Conservation (phyloP, 2,329 filamentous ascomycete species). For the Cercospora beticola region DNA sequence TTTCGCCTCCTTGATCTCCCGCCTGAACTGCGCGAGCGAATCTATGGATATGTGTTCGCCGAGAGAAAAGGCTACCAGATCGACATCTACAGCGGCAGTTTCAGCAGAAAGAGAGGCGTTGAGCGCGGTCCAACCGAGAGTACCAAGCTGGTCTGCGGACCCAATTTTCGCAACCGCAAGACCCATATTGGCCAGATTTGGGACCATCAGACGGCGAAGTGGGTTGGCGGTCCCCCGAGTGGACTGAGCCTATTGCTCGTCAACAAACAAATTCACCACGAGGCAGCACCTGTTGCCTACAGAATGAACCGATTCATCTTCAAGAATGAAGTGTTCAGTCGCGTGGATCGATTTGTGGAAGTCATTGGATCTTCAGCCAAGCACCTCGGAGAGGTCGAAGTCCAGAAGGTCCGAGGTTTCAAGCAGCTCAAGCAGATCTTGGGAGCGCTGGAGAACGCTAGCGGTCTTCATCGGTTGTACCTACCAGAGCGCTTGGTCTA, state of each 20-base stretch:
- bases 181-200: not conserved
- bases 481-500: not conserved
- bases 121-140: not conserved
- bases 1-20: slow-evolving; percentile 27
- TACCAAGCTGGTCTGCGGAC: not conserved
- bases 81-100: not conserved
- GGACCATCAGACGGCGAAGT: not conserved
- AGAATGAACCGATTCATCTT: not conserved
- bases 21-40: slow-evolving; percentile 22
- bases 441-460: not conserved
- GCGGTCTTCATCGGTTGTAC: not conserved
- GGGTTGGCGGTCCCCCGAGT: not conserved
- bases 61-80: slow-evolving; percentile 6
- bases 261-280: slow-evolving; percentile 21
- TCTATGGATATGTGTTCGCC: slow-evolving; percentile 21
- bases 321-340: not conserved
- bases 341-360: not conserved
- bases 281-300: slow-evolving; percentile 18
- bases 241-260: slow-evolving; percentile 14
- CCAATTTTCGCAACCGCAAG: not conserved
- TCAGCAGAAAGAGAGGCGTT: not conserved
- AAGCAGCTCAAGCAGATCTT: not conserved
- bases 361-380: not conserved
- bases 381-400: not conserved
- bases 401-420: not conserved